Evolutionary conservation across 2,329 filamentous ascomycete species (phyloP), one percentile per base, ranked within the genome.

Genomic region (Penicillium concentricum): DNA sequence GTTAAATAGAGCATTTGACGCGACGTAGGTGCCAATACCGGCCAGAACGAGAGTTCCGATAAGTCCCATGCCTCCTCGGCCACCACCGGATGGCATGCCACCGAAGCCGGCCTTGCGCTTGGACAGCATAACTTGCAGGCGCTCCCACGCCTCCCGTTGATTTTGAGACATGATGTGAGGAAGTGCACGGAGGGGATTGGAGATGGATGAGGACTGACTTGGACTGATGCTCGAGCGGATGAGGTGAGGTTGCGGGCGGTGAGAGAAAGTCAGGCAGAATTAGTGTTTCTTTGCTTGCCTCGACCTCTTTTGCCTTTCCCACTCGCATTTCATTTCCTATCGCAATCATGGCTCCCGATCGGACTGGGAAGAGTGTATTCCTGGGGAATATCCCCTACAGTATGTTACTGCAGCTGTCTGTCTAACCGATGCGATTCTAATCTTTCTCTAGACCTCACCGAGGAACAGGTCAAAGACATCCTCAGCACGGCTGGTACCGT

Each of bases 391-490:
- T 91, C 84, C 88, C 90, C 82, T 73, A 84, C 83, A 67, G 90
- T 76, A 88, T 87, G 71, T 88, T 39, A 24, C 41, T 18, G 3
- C 6, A 26, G 13, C 28, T 22, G 24, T 4, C 26, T 26, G n/a
- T 39, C 24, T 18, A 13, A 24, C 20, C 18, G 15, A 9, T 15
- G 5, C 20, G 30, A 42, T 50, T 34, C 68, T 72, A 61, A 71
- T 38, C 45, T 20, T 22, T 41, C 24, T 50, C n/a, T 69, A 96
- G 92, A 93, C 61, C 87, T 97, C 63, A 96, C 92, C 30, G 94
- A 99, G 78, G 92, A 97, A 74, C 90, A 96, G 73, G 96, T 99
- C 68, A 89, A 88, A 71, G 91, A 97, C 67, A 96, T 96, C 59
- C 95, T 97, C 74, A 90, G 87, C 72, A 89, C 89, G 62, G 92